Evolutionary conservation across 2,329 filamentous ascomycete species (phyloP), one percentile per base, ranked within the genome.

Genomic region (Dendrostoma leiphaemia): DNA sequence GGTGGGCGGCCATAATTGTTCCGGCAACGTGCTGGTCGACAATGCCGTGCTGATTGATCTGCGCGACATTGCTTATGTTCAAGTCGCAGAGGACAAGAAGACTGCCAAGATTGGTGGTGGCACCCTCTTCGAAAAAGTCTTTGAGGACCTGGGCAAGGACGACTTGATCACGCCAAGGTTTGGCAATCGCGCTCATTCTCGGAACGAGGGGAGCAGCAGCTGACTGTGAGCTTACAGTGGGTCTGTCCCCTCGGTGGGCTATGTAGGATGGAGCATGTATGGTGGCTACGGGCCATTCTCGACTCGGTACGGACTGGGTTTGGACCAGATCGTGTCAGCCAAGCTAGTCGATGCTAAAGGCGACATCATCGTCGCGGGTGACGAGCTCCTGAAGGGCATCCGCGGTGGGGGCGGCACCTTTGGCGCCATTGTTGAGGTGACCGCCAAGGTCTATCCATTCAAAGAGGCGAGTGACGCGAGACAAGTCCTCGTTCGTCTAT

Each of bases 301-400:
- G 3, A 54, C 60, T 1, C 40, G 47, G 2, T 65, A 60, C 50
- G 71, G 71, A 3, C 51, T 72, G 1, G 70, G 70, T 0, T 64
- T 65, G 8, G 71, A 74, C 51, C 67, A 73, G 57, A 71, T 74
- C 15, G 35, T 73, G 1, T 64, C 61, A 0, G 67, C 65, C 6
- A 61, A 55, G 35, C 48, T 70, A 3, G 64, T 68, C 26, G 60
- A 61, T 40, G 53, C 61, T 6, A 41, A 65, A 8, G 67, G 67
- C 3, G 55, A 61, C 10, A 44, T 69, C 15, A 41, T 69, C 6
- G 59, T 64, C 5, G 65, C 66, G 1, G 57, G 61, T 41, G 62
- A 64, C 10, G 59, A 65, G 15, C 45, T 69, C 32, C 53, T 69
- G 3, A 62, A 63, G 50, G 64, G 58, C 3, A 40, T 70, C 28